Evolutionary conservation across 176 grass and related monocot genomes (phyloP).

Genomic region (Saccharum officinarum): DNA sequence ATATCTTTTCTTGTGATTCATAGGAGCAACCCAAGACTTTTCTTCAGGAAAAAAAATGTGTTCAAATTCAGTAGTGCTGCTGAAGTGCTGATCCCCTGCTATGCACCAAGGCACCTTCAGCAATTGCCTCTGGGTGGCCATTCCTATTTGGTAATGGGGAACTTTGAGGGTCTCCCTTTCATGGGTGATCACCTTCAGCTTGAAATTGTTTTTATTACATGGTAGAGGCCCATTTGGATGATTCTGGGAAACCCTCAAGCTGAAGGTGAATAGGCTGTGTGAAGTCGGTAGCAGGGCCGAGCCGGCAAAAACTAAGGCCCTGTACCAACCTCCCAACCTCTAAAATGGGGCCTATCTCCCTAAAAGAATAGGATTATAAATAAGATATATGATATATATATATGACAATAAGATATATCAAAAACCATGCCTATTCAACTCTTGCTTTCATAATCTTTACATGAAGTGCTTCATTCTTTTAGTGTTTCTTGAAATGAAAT

Average conservation of each 20-base stretch:
- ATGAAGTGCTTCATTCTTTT: no score
- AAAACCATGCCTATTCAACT: no score
- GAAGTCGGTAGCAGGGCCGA: neutral
- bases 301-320: no score
- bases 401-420: no score
- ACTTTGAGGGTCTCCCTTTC: constrained; percentile 14
- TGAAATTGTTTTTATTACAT: neutral
- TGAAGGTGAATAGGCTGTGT: no score
- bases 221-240: constrained; percentile 12
- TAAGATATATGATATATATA: no score
- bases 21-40: neutral
- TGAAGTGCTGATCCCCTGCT: neutral
- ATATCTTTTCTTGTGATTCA: neutral
- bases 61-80: neutral
- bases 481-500: no score
- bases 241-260: neutral
- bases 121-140: neutral
- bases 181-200: neutral
- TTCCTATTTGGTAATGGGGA: neutral
- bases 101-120: constrained; percentile 13
- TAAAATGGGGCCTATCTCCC: no score
- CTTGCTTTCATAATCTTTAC: no score
- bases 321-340: no score
- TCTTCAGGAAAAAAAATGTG: neutral
- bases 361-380: no score